Evolutionary conservation across 75 land plant genomes (phyloP), one percentile per base, ranked within the genome.

Genomic region (Pinus albicaulis): DNA sequence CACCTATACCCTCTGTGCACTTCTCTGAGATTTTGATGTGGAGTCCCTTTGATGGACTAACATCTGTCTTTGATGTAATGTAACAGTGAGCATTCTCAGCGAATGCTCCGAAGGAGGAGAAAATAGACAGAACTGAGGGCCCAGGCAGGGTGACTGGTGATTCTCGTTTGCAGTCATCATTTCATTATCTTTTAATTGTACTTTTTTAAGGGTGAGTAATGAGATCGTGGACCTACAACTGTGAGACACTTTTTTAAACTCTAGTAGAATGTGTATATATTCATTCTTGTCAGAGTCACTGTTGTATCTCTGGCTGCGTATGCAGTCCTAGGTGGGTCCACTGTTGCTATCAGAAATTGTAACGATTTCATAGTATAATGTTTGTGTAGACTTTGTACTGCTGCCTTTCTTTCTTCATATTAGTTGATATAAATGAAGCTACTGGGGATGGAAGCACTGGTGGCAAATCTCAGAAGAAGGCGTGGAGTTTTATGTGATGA

Each of bases 1-100:
- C 88, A 87, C 76, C 85, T n/a, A 87, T 95, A 64, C 92, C 98
- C 86, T 88, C 3, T 87, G 84, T 76, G 85, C 95, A 5, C 90
- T 95, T 53, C 86, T 94, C 1, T 80, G 84, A 57, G n/a, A n/a
- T n/a, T 90, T 90, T 74, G 92, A 94, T 65, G 91, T 92, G 34
- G 95, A 92, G 75, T 64, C 92, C 36, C 76, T 90, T 8, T 94
- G 91, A 3, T 90, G 98, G 98, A 77, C 81, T 15, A 89, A 84
- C n/a, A n/a, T n/a, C n/a, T 59, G 80, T 88, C 13, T 83, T 86
- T 28, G 85, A 85, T 71, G 78, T 88, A n/a, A 20, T 85, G 80
- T 69, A 78, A 82, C 28, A 88, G 82, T 86, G 90, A 83, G 88
- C 4, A 75, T 88, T 13, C 53, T 86, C 52, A 82, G 78, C 80